These are phyloP conservation scores for Picea glauca DNA, from an alignment of 75 land plant species.

Conservation along the genomic window DNA sequence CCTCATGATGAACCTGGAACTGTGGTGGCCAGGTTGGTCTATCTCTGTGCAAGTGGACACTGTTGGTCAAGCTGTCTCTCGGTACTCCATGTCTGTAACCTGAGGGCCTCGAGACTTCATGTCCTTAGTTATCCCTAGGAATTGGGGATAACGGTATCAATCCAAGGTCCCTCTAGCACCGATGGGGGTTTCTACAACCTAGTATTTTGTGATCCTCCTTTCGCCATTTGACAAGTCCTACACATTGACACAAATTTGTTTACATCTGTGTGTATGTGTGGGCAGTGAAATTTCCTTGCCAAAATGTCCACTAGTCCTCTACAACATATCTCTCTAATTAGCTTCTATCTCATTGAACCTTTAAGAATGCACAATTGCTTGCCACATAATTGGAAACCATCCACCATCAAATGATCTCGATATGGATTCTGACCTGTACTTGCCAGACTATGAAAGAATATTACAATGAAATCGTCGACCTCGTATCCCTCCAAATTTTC, in stretches of 20 bases:
- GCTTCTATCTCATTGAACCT: too few relatives aligned
- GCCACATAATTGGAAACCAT: not conserved
- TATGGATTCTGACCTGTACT: not conserved
- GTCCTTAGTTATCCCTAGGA: too few relatives aligned
- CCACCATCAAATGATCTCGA: not conserved
- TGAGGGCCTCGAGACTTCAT: too few relatives aligned
- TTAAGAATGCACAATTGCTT: slow-evolving; percentile 7
- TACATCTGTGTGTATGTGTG: not conserved
- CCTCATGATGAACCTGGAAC: too few relatives aligned
- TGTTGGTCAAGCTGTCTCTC: too few relatives aligned
- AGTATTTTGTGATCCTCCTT: not conserved
- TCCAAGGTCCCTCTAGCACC: too few relatives aligned
- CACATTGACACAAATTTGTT: not conserved
- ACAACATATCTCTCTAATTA: not conserved
- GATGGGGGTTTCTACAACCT: too few relatives aligned
- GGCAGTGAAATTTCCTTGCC: not conserved
- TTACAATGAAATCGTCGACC: not conserved
- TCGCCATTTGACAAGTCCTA: slow-evolving; percentile 5
- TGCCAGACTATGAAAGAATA: not conserved
- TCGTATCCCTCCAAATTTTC: not conserved
- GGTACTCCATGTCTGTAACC: too few relatives aligned
- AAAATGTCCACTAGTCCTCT: not conserved
- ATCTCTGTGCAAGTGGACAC: too few relatives aligned
- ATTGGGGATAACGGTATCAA: too few relatives aligned
- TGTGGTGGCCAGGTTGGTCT: too few relatives aligned